Evolutionary conservation across 2,329 filamentous ascomycete genomes (phyloP).

Genomic region (Ceratocystis eucalypticola): DNA sequence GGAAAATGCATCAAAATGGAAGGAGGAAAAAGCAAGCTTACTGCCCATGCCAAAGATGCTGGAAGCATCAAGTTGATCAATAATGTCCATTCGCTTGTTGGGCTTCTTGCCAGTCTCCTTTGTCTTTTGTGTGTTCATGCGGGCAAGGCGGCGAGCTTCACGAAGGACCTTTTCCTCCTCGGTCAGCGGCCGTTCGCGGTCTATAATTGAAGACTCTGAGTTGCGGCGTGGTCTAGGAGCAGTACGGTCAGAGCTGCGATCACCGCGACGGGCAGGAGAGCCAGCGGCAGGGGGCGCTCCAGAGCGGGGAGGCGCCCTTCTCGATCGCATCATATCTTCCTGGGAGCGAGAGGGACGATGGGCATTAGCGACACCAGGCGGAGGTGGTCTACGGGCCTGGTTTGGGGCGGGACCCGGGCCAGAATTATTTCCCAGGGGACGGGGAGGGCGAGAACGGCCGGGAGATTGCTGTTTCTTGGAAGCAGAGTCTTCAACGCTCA

Average conservation of each 20-base stretch:
- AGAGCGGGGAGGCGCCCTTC: slow-evolving; percentile 38
- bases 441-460: slow-evolving; percentile 16
- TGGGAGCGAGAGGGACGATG: slow-evolving; percentile 48
- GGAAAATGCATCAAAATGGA: not conserved
- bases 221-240: slow-evolving; percentile 49
- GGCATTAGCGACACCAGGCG: slow-evolving; percentile 52
- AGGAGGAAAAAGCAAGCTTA: slow-evolving; percentile 36
- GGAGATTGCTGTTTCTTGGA: slow-evolving; percentile 37
- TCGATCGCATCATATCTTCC: slow-evolving; percentile 28
- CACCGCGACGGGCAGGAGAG: slow-evolving; percentile 38
- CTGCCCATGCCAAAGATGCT: slow-evolving; percentile 87
- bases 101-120: slow-evolving; percentile 35
- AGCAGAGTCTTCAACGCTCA: slow-evolving; percentile 53
- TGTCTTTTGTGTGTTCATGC: slow-evolving; percentile 30
- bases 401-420: slow-evolving; percentile 15
- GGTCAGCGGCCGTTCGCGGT: slow-evolving; percentile 43
- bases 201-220: slow-evolving; percentile 63
- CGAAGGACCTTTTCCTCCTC: slow-evolving; percentile 44
- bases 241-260: slow-evolving; percentile 28
- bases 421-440: slow-evolving; percentile 17
- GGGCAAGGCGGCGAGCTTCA: slow-evolving; percentile 38
- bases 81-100: slow-evolving; percentile 60
- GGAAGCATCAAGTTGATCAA: slow-evolving; percentile 92
- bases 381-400: slow-evolving; percentile 30
- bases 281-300: slow-evolving; percentile 60